Base-by-base conservation (phyloP, 805 yeast species). In the Monosporozyma unispora region DNA sequence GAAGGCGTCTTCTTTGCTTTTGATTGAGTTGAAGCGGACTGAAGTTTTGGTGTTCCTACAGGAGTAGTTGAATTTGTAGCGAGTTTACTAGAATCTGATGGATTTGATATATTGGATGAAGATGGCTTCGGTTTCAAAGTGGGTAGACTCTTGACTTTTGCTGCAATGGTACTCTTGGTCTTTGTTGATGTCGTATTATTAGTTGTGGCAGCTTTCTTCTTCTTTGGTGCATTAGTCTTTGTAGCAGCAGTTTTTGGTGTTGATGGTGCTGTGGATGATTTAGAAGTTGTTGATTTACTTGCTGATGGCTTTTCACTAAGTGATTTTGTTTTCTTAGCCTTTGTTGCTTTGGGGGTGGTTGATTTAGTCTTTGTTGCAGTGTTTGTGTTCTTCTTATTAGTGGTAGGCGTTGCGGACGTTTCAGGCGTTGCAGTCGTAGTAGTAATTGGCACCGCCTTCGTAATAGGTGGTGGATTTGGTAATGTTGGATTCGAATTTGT, bases 261-360 rank as follows among this genome's bases (percentile, higher is more conserved):
- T 23, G 45, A 14, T 42, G 45, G 29, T 27, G 45, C 21, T 1
- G 47, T 25, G 7, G 47, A 14, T 14, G 47, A 2, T 14, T 45
- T 31, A 22, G 49, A 7, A 3, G 19, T 44, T 19, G 45, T 23
- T 14, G 42, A 14, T 21, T 28, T 16, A 29, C 9, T 31, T 27
- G 43, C 21, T 21, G 43, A 10, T 25, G 43, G 18, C 14, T 45
- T 41, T 45, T 46, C 44, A 33, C 22, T 41, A 14, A 38, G 44
- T 2, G 54, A 28, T 27, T 25, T 39, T 2, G 48, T 25, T 18
- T 43, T 33, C 31, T 39, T 49, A 21, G 47, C 47, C 28, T 42
- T 43, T 4, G 47, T 14, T 25, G 27, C 27, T 5, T 4, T 44
- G 1, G 46, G 7, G 10, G 38, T 16, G 6, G 38, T 19, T 18